phyloP scores from a whole-genome alignment of 1,139 yeast genomes.

The Pichia sp. region DNA sequence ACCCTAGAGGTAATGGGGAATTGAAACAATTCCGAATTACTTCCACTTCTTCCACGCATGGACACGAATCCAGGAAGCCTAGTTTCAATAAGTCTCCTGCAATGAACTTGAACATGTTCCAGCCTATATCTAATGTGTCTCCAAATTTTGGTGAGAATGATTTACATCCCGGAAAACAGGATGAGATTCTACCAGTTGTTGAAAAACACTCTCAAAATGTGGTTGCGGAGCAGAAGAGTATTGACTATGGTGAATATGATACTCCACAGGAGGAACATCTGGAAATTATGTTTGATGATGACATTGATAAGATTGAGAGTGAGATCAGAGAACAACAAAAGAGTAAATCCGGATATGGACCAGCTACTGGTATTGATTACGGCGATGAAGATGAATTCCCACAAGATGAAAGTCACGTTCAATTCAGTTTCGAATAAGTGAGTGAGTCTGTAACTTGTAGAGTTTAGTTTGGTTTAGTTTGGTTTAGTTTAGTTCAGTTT shows the following conservation, averaged over 20 bases:
- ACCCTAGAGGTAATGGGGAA: too few relatives aligned
- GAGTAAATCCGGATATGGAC: slow-evolving; percentile 13
- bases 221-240: slow-evolving; percentile 1
- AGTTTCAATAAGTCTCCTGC: slow-evolving; percentile 10
- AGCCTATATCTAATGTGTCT: slow-evolving; percentile 2
- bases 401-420: slow-evolving; percentile 22
- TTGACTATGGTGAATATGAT: slow-evolving; percentile 21
- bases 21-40: slow-evolving; percentile 10
- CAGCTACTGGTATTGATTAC: slow-evolving; percentile 18
- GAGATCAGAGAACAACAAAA: slow-evolving; percentile 9
- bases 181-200: background rate
- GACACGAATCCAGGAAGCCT: too few relatives aligned
- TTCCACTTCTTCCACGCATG: background rate
- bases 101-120: slow-evolving; percentile 14
- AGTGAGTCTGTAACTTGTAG: too few relatives aligned
- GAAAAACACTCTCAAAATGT: background rate
- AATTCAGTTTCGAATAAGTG: slow-evolving; percentile 20
- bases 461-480: too few relatives aligned
- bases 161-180: background rate
- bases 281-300: slow-evolving; percentile 24
- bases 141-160: background rate
- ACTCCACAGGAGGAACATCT: slow-evolving; percentile 24
- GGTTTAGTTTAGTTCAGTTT: too few relatives aligned
- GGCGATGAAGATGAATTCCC: slow-evolving; percentile 28
- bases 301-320: slow-evolving; percentile 12